Evolutionary conservation across 1,139 yeast species (phyloP).

Genomic region (Nadsonia starkeyi-henricii): DNA sequence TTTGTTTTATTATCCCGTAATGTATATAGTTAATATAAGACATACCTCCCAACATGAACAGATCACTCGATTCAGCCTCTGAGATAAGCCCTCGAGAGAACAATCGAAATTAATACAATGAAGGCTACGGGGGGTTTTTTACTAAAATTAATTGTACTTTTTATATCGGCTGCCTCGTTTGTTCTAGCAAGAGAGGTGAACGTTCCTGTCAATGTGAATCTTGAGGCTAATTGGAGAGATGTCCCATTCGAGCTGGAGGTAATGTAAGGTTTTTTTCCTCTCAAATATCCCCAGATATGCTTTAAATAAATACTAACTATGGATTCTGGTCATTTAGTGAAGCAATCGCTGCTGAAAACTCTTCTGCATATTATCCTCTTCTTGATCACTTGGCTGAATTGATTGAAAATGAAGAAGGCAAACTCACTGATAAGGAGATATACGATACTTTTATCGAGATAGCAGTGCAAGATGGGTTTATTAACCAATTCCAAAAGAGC

Average conservation of each 20-base stretch:
- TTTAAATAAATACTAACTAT: not conserved
- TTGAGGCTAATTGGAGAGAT: conserved; percentile 20
- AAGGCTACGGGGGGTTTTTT: not conserved
- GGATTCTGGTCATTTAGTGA: conserved; percentile 24
- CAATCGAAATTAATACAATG: no score
- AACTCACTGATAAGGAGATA: conserved; percentile 26
- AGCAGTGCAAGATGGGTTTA: conserved; percentile 18
- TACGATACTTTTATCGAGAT: conserved; percentile 27
- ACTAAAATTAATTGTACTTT: not conserved
- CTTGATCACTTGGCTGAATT: conserved; percentile 27
- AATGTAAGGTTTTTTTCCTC: conserved; percentile 23
- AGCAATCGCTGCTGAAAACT: conserved; percentile 37
- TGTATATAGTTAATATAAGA: not conserved
- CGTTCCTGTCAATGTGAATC: conserved; percentile 13
- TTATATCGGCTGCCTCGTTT: not conserved
- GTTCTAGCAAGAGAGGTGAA: not conserved
- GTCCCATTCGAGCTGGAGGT: conserved; percentile 36
- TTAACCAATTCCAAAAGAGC: conserved; percentile 16
- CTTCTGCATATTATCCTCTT: conserved; percentile 35
- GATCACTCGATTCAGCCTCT: no score
- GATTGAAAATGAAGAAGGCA: conserved; percentile 14
- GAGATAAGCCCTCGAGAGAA: no score
- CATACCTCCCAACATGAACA: no score
- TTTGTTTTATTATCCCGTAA: not conserved
- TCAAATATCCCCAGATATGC: not conserved